Conservation (phyloP, 1,284 basidiomycete species). For the Leccinum colubrinum region DNA sequence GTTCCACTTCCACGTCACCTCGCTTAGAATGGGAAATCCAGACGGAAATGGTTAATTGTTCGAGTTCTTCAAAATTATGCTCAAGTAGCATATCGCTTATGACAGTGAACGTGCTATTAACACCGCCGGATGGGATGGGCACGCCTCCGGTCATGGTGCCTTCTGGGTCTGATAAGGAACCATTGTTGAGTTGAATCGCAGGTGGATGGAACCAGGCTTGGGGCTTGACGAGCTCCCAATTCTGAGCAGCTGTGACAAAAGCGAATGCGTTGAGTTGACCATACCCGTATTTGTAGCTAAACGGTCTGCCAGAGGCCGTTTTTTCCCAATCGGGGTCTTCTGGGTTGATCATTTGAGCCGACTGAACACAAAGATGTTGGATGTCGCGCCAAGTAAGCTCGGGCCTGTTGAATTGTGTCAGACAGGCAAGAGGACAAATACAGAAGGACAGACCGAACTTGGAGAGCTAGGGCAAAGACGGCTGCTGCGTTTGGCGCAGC, state of each 20-base stretch:
- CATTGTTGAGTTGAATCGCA: constrained; percentile 65
- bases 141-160: constrained; percentile 62
- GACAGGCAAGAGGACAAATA: background rate
- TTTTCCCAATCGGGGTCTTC: constrained; percentile 95
- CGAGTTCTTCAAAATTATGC: constrained; percentile 84
- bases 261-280: constrained; percentile 85
- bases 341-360: constrained; percentile 79
- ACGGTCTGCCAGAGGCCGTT: constrained; percentile 77
- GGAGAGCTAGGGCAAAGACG: constrained; percentile 85
- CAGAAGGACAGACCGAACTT: constrained; percentile 62
- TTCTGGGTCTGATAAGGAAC: constrained; percentile 55
- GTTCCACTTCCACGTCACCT: constrained; percentile 92
- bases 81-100: constrained; percentile 69
- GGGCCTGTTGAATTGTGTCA: constrained; percentile 23
- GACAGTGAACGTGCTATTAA: constrained; percentile 67
- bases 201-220: constrained; percentile 88
- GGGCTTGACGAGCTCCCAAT: constrained; percentile 90
- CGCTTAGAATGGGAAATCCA: constrained; percentile 88
- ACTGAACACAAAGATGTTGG: constrained; percentile 86
- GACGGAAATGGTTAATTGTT: constrained; percentile 92
- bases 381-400: constrained; percentile 97
- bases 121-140: constrained; percentile 66
- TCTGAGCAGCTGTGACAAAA: constrained; percentile 80
- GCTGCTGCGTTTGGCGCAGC: constrained; percentile 96
- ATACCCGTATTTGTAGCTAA: constrained; percentile 98